A percentile compares a stretch with the other conserved stretches of the same genome.
Conservation (phyloP, 2,329 filamentous ascomycete genomes). For the Westerdykella aurantiaca region DNA sequence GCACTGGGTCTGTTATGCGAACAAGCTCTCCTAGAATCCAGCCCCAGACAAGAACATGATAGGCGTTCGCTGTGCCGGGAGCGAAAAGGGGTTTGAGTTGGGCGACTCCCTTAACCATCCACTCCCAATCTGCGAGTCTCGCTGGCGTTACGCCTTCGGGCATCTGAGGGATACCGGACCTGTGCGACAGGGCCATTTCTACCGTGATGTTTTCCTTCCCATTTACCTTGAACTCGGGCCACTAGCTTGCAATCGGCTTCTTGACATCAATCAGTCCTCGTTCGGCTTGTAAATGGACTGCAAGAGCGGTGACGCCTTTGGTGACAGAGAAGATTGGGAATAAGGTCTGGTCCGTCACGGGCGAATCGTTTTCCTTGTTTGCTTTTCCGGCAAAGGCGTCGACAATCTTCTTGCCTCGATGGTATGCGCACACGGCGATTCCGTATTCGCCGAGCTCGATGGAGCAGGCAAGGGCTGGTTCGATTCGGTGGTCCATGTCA, state of each 20-base stretch:
- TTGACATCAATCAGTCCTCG: slow-evolving; percentile 20
- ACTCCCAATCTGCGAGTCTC: not conserved
- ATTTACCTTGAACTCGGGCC: slow-evolving; percentile 31
- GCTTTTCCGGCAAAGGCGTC: not conserved
- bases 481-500: not conserved
- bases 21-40: not conserved
- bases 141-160: not conserved
- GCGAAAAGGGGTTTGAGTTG: not conserved
- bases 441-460: not conserved
- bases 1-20: slow-evolving; percentile 1
- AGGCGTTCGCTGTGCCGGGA: not conserved
- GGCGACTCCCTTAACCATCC: not conserved
- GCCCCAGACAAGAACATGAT: slow-evolving; percentile 2
- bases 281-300: slow-evolving; percentile 20
- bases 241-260: slow-evolving; percentile 26
- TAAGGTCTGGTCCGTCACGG: slow-evolving; percentile 3
- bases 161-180: slow-evolving; percentile 2
- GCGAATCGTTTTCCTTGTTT: not conserved
- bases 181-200: slow-evolving; percentile 7
- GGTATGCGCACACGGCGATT: not conserved
- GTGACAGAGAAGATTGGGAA: slow-evolving; percentile 17
- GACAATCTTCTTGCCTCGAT: not conserved
- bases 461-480: not conserved
- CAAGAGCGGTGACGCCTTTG: slow-evolving; percentile 22
- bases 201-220: slow-evolving; percentile 27